phyloP scores from a whole-genome alignment of 2,329 filamentous ascomycete species.

The Ascochyta rabiei region DNA sequence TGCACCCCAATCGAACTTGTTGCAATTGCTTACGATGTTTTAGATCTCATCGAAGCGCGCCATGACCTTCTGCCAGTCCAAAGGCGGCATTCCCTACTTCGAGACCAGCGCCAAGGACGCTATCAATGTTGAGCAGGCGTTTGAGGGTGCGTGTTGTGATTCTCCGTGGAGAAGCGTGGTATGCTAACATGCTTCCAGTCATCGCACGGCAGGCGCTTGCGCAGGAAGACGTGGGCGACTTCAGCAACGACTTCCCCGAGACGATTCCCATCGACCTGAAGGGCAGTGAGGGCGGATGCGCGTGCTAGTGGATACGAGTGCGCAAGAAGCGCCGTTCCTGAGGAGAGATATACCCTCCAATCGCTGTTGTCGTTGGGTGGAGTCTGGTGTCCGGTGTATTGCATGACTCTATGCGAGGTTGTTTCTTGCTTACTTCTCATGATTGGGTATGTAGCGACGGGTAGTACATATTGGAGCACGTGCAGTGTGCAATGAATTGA shows the following conservation, averaged over 20 bases:
- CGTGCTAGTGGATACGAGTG: conserved; percentile 65
- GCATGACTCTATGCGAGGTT: conserved; percentile 15
- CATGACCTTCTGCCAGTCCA: conserved; percentile 96
- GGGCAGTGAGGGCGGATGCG: conserved; percentile 88
- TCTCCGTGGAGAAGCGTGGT: neutral
- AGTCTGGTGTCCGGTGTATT: conserved; percentile 37
- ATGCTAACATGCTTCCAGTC: conserved; percentile 60
- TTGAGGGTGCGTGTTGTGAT: conserved; percentile 59
- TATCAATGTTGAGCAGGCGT: conserved; percentile 92
- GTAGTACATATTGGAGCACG: conserved; percentile 20
- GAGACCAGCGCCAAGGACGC: conserved; percentile 99
- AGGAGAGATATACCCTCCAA: conserved; percentile 9
- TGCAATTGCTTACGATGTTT: conserved; percentile 18
- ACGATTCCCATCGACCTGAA: conserved; percentile 98
- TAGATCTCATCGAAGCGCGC: conserved; percentile 94
- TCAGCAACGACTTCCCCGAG: conserved; percentile 95
- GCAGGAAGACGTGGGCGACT: conserved; percentile 97
- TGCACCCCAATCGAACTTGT: too few species aligned
- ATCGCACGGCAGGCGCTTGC: conserved; percentile 94
- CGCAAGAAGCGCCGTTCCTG: conserved; percentile 16
- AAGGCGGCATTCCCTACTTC: conserved; percentile 97
- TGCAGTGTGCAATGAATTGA: neutral
- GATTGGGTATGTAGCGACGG: conserved; percentile 9
- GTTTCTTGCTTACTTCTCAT: conserved; percentile 23
- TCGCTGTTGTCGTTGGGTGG: conserved; percentile 18